Base-by-base conservation (phyloP, 2,329 filamentous ascomycete genomes). In the Fusarium beomiforme region DNA sequence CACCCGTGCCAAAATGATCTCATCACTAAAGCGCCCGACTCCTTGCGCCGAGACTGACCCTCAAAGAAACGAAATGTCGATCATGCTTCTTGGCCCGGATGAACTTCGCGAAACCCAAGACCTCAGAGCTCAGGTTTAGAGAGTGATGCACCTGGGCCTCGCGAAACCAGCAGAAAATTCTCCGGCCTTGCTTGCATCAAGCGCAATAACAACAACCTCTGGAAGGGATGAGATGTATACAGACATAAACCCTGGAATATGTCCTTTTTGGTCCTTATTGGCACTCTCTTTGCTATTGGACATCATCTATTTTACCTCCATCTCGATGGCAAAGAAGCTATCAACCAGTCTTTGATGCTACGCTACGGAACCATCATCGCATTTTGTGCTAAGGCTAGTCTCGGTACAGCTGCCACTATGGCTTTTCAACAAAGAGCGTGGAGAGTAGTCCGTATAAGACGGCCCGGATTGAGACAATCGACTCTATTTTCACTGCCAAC, bases 281-380 rank as follows among this genome's bases (percentile, higher is more conserved):
- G 46, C 21, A 34, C 2, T 4, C 11, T 50, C 0, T 50, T 50
- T 2, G 46, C 29, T 5, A 4, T 50, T 19, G 12, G 29, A 0
- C 29, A 50, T 11, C 46, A 50, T 16, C 8, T 50, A 1, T 34
- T 50, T 6, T 50, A 50, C 8, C 6, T 33, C 1, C 2, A 2
- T 2, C 46, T 50, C 1, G 2, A 34, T 4, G 29, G 21, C 5
- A 33, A 4, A 50, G 46, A 50, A 1, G 46, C 46, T 14, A 0
- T 50, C 6, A 50, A 50, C 21, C 46, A 50, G 4, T 23, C 29
- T 1, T 0, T 50, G 6, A 34, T 50, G 46, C 0, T 24, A 19
- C 29, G 21, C 0, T 50, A 50, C 0, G 46, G 46, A 0, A 50
- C 46, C 0, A 0, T 4, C 21, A 1, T 50, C 6, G 46, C 46